Percentiles rank a stretch among this genome's conserved stretches.
These are phyloP conservation scores for Linum lewisii DNA, from an alignment of 345 rosid species.

Conservation along the genomic window DNA sequence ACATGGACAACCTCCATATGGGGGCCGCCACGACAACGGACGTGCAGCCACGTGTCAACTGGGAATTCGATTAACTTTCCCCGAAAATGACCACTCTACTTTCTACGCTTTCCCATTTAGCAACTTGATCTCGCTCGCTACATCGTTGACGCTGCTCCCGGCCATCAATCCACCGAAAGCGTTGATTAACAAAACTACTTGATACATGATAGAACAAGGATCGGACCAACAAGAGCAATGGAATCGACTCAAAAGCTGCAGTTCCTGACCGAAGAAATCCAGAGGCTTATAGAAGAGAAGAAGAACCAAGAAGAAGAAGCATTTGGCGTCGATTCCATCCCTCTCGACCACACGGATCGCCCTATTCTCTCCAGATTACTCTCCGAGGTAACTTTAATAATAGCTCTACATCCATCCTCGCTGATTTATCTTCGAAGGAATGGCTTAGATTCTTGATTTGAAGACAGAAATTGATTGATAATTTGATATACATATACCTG, in stretches of 20 bases:
- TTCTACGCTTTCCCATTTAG: no score
- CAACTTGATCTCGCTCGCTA: no score
- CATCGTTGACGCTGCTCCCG: neutral
- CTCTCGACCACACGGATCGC: slow-evolving; percentile 30
- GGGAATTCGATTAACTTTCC: no score
- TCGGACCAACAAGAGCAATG: slow-evolving; percentile 12
- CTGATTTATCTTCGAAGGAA: neutral
- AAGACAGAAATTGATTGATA: no score
- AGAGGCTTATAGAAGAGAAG: slow-evolving; percentile 36
- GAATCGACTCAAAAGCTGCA: slow-evolving; percentile 33
- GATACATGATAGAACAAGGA: neutral
- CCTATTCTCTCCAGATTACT: slow-evolving; percentile 45
- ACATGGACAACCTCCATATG: no score
- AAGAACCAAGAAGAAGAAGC: slow-evolving; percentile 22
- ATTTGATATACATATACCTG: no score
- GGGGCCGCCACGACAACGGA: no score
- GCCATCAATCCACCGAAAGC: neutral
- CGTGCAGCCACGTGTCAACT: no score
- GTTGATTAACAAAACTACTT: slow-evolving; percentile 4
- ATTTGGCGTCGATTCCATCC: slow-evolving; percentile 14
- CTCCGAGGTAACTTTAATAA: slow-evolving; percentile 38
- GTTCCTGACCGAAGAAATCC: slow-evolving; percentile 36
- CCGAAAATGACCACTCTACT: no score
- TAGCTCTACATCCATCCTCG: neutral
- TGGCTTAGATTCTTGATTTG: neutral